Evolutionary conservation across 2,329 filamentous ascomycete species (phyloP).

Genomic region (Penicillium polonicum): DNA sequence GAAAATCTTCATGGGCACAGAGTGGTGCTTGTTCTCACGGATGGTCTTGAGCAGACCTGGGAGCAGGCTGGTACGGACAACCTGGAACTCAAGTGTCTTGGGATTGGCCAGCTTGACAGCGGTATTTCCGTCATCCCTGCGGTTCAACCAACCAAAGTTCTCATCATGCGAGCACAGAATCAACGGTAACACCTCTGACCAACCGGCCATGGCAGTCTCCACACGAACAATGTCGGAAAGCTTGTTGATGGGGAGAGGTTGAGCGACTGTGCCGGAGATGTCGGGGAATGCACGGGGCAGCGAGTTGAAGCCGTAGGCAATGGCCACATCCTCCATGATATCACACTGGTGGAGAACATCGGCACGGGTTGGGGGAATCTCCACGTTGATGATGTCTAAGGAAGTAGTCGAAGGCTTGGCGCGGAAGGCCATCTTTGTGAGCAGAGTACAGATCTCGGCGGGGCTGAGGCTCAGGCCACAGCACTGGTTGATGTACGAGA

Average conservation of each 20-base stretch:
- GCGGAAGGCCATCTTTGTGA: slow-evolving; percentile 86
- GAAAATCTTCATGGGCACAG: slow-evolving; percentile 86
- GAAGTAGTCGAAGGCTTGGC: slow-evolving; percentile 71
- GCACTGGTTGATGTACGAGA: slow-evolving; percentile 91
- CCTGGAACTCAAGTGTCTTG: slow-evolving; percentile 90
- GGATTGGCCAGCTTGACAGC: slow-evolving; percentile 86
- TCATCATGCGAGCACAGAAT: slow-evolving; percentile 97
- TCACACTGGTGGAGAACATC: slow-evolving; percentile 96
- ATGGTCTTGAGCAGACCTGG: slow-evolving; percentile 91
- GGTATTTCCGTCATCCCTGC: slow-evolving; percentile 78
- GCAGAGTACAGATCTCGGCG: slow-evolving; percentile 71
- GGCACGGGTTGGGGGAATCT: slow-evolving; percentile 83
- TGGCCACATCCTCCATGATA: slow-evolving; percentile 97
- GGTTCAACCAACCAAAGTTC: slow-evolving; percentile 94
- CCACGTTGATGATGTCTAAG: slow-evolving; percentile 72
- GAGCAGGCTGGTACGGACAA: slow-evolving; percentile 81
- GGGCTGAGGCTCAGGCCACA: slow-evolving; percentile 77
- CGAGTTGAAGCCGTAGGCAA: slow-evolving; percentile 97
- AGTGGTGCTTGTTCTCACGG: slow-evolving; percentile 86
- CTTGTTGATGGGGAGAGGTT: slow-evolving; percentile 89
- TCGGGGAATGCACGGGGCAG: slow-evolving; percentile 83
- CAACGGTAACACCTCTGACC: slow-evolving; percentile 92
- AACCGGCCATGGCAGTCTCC: slow-evolving; percentile 90
- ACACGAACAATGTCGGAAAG: slow-evolving; percentile 84
- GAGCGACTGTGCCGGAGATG: slow-evolving; percentile 81